phyloP scores from a whole-genome alignment of 768 basidiomycete species.

The Tricholoma flavovirens region DNA sequence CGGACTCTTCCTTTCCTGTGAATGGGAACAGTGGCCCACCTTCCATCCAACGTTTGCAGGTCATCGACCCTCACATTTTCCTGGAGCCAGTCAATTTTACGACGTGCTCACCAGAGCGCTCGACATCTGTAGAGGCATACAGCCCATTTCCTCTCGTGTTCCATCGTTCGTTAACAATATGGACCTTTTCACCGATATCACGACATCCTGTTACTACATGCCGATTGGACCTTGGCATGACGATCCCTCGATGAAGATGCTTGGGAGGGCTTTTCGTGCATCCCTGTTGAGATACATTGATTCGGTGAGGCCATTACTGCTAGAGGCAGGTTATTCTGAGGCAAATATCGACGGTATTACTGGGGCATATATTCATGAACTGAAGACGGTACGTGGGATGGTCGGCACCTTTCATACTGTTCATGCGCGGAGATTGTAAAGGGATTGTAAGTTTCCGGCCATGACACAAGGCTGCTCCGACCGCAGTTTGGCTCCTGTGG shows the following conservation, averaged over 20 bases:
- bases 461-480: not conserved
- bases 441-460: not conserved
- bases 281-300: conserved; percentile 38
- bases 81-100: conserved; percentile 33
- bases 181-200: conserved; percentile 37
- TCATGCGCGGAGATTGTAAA: conserved; percentile 27
- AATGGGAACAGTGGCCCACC: conserved; percentile 44
- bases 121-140: conserved; percentile 28
- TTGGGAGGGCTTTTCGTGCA: conserved; percentile 40
- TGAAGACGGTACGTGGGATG: conserved; percentile 41
- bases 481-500: not conserved
- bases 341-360: conserved; percentile 35
- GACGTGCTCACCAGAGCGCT: conserved; percentile 32
- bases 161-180: conserved; percentile 30
- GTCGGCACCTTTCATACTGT: conserved; percentile 45
- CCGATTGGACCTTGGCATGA: conserved; percentile 55
- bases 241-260: conserved; percentile 23
- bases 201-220: conserved; percentile 29
- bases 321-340: conserved; percentile 31
- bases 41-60: conserved; percentile 30
- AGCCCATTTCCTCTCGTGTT: conserved; percentile 31
- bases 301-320: conserved; percentile 44
- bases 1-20: conserved; percentile 65
- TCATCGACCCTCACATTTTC: conserved; percentile 31
- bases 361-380: conserved; percentile 39